Evolutionary conservation across 106 monocot genomes (phyloP), one percentile per base, ranked within the genome.

Genomic region (Cymbidium sinense): DNA sequence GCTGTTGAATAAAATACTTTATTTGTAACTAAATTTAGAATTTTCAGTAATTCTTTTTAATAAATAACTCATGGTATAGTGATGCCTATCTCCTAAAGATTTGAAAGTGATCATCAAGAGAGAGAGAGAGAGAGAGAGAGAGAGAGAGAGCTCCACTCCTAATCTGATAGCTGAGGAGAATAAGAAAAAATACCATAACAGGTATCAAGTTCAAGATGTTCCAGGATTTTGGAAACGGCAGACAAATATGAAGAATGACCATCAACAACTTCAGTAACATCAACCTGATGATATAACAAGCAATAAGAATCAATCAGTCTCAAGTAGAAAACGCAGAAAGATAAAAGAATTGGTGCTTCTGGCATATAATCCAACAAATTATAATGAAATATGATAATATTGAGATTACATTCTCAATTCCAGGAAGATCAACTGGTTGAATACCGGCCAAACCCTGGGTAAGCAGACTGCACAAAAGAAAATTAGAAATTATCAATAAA

Each of bases 371-470:
- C 2, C 47, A 47, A 47, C 47, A 47, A 47, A 47, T 11, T 47
- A 47, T 47, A 13, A 13, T 13, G 15, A 13, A 15, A 47, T 47
- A 47, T 2, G 76, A 36, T 6, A 72, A 7, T 23, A 50, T 50
- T 50, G 1, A 21, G 27, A 78, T 64, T 81, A 89, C 92, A 78
- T 92, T 92, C 82, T 92, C 89, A 70, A 92, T 79, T 64, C 92
- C 93, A 74, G 89, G 80, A 78, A 89, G 43, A 65, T 89, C 76
- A 41, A 93, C 85, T 33, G 87, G 76, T 82, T 93, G 93, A 82
- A 93, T 93, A 69, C 93, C 93, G 82, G 89, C 93, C 78, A 93
- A 78, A 23, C 89, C 93, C 82, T 93, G 89, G 55, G 89, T 93
- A 44, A 93, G 86, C 52, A 93, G 76, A 70, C 93, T 93, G 84